Percentiles rank a stretch among this genome's conserved stretches.
Evolutionary conservation across 129 eudicot species (phyloP).

Genomic region (Heracleum sosnowskyi): DNA sequence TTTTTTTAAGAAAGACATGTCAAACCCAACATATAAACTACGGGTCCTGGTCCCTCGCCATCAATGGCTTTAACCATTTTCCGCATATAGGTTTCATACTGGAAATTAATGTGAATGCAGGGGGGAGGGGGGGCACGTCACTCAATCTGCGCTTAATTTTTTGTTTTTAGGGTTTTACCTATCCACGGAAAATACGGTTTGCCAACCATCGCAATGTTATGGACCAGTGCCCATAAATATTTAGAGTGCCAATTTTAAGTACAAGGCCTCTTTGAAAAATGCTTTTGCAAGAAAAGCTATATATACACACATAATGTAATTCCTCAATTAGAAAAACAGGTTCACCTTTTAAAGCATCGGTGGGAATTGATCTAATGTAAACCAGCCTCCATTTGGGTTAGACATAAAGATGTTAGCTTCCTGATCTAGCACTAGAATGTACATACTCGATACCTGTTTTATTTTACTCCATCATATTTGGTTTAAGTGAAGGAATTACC

Average conservation of each 20-base stretch:
- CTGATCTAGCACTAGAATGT: background rate
- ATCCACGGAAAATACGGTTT: no score
- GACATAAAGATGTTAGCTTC: background rate
- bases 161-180: no score
- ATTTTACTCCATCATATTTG: background rate
- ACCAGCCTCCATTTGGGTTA: background rate
- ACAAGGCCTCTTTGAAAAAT: conserved; percentile 6
- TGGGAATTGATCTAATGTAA: background rate
- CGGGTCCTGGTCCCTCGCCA: no score
- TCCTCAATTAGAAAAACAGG: background rate
- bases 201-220: no score
- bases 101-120: no score
- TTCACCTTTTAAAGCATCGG: background rate
- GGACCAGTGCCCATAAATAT: no score
- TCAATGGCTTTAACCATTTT: no score
- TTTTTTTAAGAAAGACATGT: background rate
- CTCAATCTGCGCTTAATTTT: no score
- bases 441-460: background rate
- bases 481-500: conserved; percentile 26
- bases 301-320: background rate
- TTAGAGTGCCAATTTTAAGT: background rate
- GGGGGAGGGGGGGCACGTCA: no score
- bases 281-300: background rate
- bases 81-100: no score
- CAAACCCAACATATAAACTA: background rate